Conservation (phyloP, 2,329 filamentous ascomycete genomes). For the Helotiales sp. region DNA sequence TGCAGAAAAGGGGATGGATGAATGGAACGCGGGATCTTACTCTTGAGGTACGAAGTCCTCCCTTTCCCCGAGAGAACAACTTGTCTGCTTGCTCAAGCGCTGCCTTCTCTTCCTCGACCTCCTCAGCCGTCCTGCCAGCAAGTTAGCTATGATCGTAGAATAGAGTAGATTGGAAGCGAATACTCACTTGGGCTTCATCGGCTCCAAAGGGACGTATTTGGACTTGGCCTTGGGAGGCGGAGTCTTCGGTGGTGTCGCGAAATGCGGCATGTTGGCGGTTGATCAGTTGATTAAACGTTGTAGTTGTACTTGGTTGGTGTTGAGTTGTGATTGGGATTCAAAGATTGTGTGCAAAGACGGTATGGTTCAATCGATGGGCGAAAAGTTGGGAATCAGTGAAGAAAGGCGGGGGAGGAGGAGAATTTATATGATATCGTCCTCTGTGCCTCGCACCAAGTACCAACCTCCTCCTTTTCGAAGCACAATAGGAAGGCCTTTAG, state of each 20-base stretch:
- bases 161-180: background rate
- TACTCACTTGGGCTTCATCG: background rate
- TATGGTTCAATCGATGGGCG: background rate
- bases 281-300: no score
- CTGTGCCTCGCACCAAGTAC: background rate
- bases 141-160: background rate
- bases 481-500: slow-evolving; percentile 5
- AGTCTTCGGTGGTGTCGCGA: background rate
- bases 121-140: background rate
- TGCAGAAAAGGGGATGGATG: background rate
- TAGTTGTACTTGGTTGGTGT: background rate
- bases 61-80: no score
- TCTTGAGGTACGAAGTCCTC: background rate
- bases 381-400: background rate
- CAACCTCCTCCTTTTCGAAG: slow-evolving; percentile 7
- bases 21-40: background rate
- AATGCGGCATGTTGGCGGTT: background rate
- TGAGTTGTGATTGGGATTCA: background rate
- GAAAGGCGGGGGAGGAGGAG: background rate
- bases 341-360: background rate
- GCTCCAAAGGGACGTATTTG: background rate
- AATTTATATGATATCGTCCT: background rate
- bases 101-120: no score
- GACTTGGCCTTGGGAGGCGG: background rate
- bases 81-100: no score